These are phyloP conservation scores for Fonsecaea nubica DNA, from an alignment of 2,329 filamentous ascomycete species.

Conservation along the genomic window DNA sequence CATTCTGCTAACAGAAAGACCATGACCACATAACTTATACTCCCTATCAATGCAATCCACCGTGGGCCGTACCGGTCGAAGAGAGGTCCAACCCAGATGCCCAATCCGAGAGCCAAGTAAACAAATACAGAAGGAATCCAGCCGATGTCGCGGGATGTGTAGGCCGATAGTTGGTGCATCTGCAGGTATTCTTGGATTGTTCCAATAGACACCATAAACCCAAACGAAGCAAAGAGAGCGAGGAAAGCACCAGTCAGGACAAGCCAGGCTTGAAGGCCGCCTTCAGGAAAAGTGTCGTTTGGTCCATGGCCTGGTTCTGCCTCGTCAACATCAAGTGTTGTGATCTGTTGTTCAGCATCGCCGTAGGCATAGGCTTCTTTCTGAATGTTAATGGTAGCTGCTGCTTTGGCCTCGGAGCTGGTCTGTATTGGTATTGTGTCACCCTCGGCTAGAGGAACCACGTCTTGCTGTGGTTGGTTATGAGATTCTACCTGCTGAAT, in stretches of 20 bases:
- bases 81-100: slow-evolving; percentile 57
- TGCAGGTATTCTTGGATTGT: slow-evolving; percentile 57
- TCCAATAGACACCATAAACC: slow-evolving; percentile 58
- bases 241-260: slow-evolving; percentile 47
- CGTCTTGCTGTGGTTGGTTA: slow-evolving; percentile 12
- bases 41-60: slow-evolving; percentile 49
- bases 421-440: not conserved
- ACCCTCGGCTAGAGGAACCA: not conserved
- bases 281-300: slow-evolving; percentile 43
- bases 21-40: slow-evolving; percentile 47
- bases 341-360: slow-evolving; percentile 10
- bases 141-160: slow-evolving; percentile 54
- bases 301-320: not conserved
- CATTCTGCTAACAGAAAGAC: slow-evolving; percentile 58
- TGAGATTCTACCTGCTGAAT: slow-evolving; percentile 14
- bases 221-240: slow-evolving; percentile 51
- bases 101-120: slow-evolving; percentile 54
- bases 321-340: slow-evolving; percentile 21
- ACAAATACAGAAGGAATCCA: slow-evolving; percentile 59
- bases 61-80: slow-evolving; percentile 58
- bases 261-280: slow-evolving; percentile 46
- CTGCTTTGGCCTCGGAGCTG: slow-evolving; percentile 3
- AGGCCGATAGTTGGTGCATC: slow-evolving; percentile 52
- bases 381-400: not conserved
- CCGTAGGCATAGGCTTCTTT: slow-evolving; percentile 1